Percentiles rank a stretch among this genome's conserved stretches.
phyloP scores from a whole-genome alignment of 352 stramenopile genomes.

The Phytophthora multivora region DNA sequence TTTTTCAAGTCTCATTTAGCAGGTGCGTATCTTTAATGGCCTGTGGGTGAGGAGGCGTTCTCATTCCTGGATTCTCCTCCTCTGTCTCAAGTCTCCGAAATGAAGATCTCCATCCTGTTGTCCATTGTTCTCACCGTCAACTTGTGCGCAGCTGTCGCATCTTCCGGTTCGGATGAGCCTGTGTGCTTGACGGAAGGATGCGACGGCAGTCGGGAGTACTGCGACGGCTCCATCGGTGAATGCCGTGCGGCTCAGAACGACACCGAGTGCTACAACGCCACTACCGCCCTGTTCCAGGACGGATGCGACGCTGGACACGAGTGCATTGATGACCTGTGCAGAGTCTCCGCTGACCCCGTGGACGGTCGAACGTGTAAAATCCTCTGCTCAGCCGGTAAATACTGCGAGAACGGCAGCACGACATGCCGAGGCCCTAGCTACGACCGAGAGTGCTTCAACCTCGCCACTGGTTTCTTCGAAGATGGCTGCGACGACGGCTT shows the following conservation, averaged over 20 bases:
- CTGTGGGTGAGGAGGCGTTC: not conserved
- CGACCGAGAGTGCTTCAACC: constrained; percentile 47
- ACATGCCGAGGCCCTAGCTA: constrained; percentile 25
- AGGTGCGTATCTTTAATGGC: not conserved
- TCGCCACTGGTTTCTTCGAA: constrained; percentile 24
- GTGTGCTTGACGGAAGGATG: constrained; percentile 29
- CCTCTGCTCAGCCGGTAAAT: constrained; percentile 21
- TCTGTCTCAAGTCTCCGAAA: constrained; percentile 2
- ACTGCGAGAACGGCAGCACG: constrained; percentile 25
- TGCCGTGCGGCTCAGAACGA: constrained; percentile 24
- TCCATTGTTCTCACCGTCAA: constrained; percentile 6
- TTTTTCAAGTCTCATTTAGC: constrained; percentile 9
- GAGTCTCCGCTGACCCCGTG: constrained; percentile 11
- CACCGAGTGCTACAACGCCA: constrained; percentile 39
- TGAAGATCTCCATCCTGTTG: constrained; percentile 16
- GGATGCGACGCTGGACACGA: constrained; percentile 33
- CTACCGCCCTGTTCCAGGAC: constrained; percentile 30
- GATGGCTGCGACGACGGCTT: constrained; percentile 26
- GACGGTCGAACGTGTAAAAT: constrained; percentile 14
- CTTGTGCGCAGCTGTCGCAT: not conserved
- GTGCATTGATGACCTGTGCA: constrained; percentile 37
- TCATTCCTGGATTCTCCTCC: constrained; percentile 10
- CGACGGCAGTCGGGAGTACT: constrained; percentile 33
- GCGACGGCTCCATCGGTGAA: constrained; percentile 26
- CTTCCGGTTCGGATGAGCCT: not conserved